These are phyloP conservation scores for Yarrowia sp. DNA, from an alignment of 805 yeast species.

Conservation along the genomic window DNA sequence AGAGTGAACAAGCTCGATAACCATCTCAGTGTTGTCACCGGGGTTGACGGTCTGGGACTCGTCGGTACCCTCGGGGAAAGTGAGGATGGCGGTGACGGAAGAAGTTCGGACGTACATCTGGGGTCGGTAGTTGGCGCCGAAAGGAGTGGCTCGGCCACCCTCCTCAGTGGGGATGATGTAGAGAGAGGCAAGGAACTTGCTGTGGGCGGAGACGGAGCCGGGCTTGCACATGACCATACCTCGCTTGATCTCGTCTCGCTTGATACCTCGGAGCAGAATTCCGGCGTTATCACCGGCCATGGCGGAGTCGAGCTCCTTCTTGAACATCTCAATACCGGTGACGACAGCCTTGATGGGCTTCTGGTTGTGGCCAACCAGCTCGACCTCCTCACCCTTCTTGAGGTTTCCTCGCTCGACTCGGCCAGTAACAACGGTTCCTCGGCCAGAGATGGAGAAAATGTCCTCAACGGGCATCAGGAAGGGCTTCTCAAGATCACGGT, in stretches of 20 bases:
- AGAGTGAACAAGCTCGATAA: conserved; percentile 82
- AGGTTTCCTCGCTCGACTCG: conserved; percentile 98
- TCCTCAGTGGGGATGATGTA: conserved; percentile 93
- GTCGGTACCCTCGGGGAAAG: conserved; percentile 84
- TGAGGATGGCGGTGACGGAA: conserved; percentile 85
- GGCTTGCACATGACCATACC: conserved; percentile 98
- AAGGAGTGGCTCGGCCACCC: conserved; percentile 99
- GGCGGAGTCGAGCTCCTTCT: conserved; percentile 95
- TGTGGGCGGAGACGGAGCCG: conserved; percentile 87
- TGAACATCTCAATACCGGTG: conserved; percentile 99
- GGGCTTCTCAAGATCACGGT: conserved; percentile 92
- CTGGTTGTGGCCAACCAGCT: conserved; percentile 89
- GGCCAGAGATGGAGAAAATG: conserved; percentile 96
- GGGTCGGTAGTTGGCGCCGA: conserved; percentile 96
- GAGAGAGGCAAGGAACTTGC: conserved; percentile 88
- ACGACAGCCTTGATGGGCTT: conserved; percentile 89
- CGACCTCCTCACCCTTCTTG: conserved; percentile 98
- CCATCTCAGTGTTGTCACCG: conserved; percentile 98
- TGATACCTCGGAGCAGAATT: conserved; percentile 93
- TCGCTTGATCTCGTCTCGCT: conserved; percentile 94
- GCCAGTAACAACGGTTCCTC: conserved; percentile 99
- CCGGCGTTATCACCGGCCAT: conserved; percentile 99
- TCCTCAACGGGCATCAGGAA: conserved; percentile 97
- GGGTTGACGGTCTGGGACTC: conserved; percentile 91
- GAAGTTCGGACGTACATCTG: conserved; percentile 96